Evolutionary conservation across 2,329 filamentous ascomycete species (phyloP).

Genomic region (Exophiala sideris): DNA sequence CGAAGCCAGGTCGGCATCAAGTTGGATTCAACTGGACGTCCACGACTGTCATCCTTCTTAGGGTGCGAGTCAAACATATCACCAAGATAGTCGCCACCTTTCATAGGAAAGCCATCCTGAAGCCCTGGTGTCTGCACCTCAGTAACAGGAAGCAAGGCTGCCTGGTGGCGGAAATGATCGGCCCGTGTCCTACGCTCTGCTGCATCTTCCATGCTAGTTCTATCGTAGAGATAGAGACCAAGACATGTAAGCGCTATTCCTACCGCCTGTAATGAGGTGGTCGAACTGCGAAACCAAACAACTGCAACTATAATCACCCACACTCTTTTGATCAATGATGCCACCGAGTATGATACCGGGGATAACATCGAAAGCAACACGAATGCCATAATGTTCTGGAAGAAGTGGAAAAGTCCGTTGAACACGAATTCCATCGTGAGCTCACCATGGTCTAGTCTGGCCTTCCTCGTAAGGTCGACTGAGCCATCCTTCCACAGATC

Average conservation of each 20-base stretch:
- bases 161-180: slow-evolving; percentile 59
- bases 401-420: slow-evolving; percentile 95
- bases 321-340: slow-evolving; percentile 92
- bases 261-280: slow-evolving; percentile 74
- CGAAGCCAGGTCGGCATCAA: slow-evolving; percentile 58
- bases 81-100: slow-evolving; percentile 8
- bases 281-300: slow-evolving; percentile 90
- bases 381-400: slow-evolving; percentile 93
- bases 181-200: slow-evolving; percentile 72
- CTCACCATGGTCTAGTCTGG: slow-evolving; percentile 63
- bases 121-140: slow-evolving; percentile 37
- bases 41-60: slow-evolving; percentile 46
- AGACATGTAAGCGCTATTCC: slow-evolving; percentile 88
- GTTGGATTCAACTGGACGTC: slow-evolving; percentile 8
- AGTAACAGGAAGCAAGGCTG: slow-evolving; percentile 66
- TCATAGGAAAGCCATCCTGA: slow-evolving; percentile 1
- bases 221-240: slow-evolving; percentile 92
- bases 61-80: slow-evolving; percentile 24
- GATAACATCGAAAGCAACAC: slow-evolving; percentile 88
- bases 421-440: slow-evolving; percentile 83
- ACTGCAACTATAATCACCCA: slow-evolving; percentile 95
- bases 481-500: slow-evolving; percentile 81
- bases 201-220: slow-evolving; percentile 82
- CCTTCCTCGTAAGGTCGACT: slow-evolving; percentile 70
- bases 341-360: slow-evolving; percentile 95